Base-by-base conservation (phyloP, 78 protist genomes). In the Diacronema lutheri region DNA sequence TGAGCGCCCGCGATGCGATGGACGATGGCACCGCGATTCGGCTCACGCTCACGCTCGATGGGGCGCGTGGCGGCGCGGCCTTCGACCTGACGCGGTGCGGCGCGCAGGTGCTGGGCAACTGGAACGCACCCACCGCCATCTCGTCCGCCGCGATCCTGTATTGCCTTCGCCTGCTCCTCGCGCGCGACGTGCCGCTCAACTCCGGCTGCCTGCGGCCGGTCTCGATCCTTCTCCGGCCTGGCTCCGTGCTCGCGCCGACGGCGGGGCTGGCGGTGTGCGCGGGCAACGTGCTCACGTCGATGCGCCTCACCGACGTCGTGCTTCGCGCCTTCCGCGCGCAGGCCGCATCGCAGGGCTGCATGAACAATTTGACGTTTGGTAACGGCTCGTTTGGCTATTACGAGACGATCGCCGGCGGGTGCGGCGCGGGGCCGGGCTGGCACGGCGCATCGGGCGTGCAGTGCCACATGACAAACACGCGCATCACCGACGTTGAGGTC, bases 381-480 rank as follows among this genome's bases (percentile, higher is more conserved):
- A 93, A 94, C 69, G 94, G 78, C 37, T 57, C 86, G 21, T 81
- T 61, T 26, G 97, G 97, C 31, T 97, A 96, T 82, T 97, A 97
- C 84, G 99, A 97, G 90, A 97, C 99, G 12, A 95, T 97, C 33
- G 93, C 93, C 0, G 99, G 99, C 44, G 99, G 99, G 31, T 73
- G 94, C 20, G 99, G 99, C n/a, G 99, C 99, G 41, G 97, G 97
- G 26, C 93, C 94, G 21, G 35, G 12, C 19, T 90, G 89, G 86
- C 33, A 94, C 71, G 99, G 99, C 26, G 81, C 83, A 55, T 26
- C 79, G 16, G 97, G 92, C 76, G 98, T 96, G 33, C 99, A 97
- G 60, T 93, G 95, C 33, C 98, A 97, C 89, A 97, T 97, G 99
- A 97, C 99, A 44, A 97, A 97, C 89, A 96, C 99, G 31, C 78